Base-by-base conservation (phyloP, 2,329 filamentous ascomycete genomes). In the Teratosphaeriaceae sp. region DNA sequence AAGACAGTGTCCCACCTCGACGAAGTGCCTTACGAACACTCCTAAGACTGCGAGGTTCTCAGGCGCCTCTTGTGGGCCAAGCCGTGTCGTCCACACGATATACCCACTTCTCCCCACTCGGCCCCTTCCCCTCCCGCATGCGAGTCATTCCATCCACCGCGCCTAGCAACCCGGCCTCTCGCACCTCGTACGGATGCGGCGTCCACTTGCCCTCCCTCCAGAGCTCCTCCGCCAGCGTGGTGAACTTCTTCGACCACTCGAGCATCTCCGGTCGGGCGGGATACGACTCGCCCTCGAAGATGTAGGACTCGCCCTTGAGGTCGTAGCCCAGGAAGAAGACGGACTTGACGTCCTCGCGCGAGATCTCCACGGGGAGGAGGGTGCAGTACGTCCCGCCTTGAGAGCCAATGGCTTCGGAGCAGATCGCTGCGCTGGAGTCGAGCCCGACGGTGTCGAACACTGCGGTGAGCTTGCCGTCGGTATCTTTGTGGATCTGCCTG, bases 21-120 rank as follows among this genome's bases (percentile, higher is more conserved):
- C n/a, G n/a, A n/a, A n/a, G n/a, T n/a, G n/a, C n/a, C n/a, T n/a
- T n/a, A n/a, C n/a, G n/a, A n/a, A n/a, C n/a, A n/a, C n/a, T n/a
- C n/a, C n/a, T n/a, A n/a, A n/a, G n/a, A n/a, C n/a, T n/a, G n/a
- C n/a, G n/a, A n/a, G n/a, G n/a, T n/a, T n/a, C n/a, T n/a, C n/a
- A n/a, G n/a, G n/a, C n/a, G n/a, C n/a, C n/a, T n/a, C n/a, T n/a
- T n/a, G n/a, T 27, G 8, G 43, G 38, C 37, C 43, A 45, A 5
- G n/a, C 19, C 16, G 45, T 50, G 8, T 49, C 48, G 5, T 47
- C 50, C 33, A 71, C 58, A 29, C 57, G 58, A 56, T 69, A 70
- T 3, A 72, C 66, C 42, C 71, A 43, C 53, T 72, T 72, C 47
- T 62, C 54, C 3, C 65, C 67, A 46, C 63, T 67, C 19, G 46